A percentile compares a stretch with the other conserved stretches of the same genome.
phyloP scores from a whole-genome alignment of 345 rosid genomes.

The Mercurialis annua region DNA sequence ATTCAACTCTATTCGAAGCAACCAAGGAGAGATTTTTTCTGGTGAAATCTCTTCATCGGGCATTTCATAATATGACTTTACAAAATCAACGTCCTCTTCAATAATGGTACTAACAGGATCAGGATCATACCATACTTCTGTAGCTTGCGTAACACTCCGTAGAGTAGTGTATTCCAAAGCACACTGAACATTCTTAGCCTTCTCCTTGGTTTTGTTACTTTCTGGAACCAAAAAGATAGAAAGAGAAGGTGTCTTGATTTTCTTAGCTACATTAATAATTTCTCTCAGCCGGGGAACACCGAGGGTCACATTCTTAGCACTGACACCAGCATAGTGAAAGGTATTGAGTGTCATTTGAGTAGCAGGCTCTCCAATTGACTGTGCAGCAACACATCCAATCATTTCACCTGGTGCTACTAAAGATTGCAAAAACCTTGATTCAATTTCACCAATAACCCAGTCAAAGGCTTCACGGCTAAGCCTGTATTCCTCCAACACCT shows the following conservation, averaged over 20 bases:
- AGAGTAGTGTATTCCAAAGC: slow-evolving; percentile 96
- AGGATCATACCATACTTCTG: slow-evolving; percentile 98
- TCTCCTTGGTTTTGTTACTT: slow-evolving; percentile 75
- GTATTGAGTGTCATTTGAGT: slow-evolving; percentile 99
- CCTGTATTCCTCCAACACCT: slow-evolving; percentile 93
- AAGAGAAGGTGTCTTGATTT: slow-evolving; percentile 92
- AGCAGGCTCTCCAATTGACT: slow-evolving; percentile 99
- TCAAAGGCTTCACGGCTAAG: slow-evolving; percentile 95
- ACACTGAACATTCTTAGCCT: slow-evolving; percentile 93
- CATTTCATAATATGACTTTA: slow-evolving; percentile 93
- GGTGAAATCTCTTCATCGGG: slow-evolving; percentile 96
- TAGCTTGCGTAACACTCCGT: slow-evolving; percentile 90
- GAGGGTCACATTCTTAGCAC: slow-evolving; percentile 98
- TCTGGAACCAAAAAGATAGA: slow-evolving; percentile 77
- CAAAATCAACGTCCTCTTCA: slow-evolving; percentile 90
- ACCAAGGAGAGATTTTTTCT: slow-evolving; percentile 94
- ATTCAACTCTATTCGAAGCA: slow-evolving; percentile 92
- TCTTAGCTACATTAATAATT: slow-evolving; percentile 92
- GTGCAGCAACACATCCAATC: slow-evolving; percentile 99
- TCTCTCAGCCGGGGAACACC: slow-evolving; percentile 98
- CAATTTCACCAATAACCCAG: slow-evolving; percentile 98
- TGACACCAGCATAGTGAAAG: slow-evolving; percentile 98
- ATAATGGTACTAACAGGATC: slow-evolving; percentile 91
- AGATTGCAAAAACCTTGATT: slow-evolving; percentile 86
- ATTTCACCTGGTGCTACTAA: slow-evolving; percentile 96